A percentile compares a stretch with the other conserved stretches of the same genome.
Conservation (phyloP, 2,329 filamentous ascomycete genomes). For the Salinomyces thailandicus region DNA sequence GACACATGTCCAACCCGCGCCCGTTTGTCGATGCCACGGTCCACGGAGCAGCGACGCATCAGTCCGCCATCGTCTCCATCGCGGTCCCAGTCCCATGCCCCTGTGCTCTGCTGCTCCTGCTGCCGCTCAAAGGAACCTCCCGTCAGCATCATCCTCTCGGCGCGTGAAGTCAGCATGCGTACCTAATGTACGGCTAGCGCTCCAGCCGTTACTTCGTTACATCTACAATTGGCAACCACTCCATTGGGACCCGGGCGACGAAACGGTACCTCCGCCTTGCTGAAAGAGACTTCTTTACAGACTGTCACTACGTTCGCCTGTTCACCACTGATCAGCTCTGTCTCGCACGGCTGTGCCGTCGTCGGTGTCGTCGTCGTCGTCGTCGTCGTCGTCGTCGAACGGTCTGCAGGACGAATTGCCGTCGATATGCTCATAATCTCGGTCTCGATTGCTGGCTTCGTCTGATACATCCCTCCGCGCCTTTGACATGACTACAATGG, state of each 20-base stretch:
- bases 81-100: neutral
- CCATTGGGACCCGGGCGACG: neutral
- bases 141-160: neutral
- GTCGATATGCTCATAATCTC: too few species aligned
- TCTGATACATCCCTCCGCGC: neutral
- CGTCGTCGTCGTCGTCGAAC: neutral
- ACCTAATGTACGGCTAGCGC: neutral
- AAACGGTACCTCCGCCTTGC: neutral
- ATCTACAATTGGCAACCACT: neutral
- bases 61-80: neutral
- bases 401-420: neutral
- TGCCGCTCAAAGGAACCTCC: too few species aligned
- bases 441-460: neutral
- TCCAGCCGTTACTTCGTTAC: neutral
- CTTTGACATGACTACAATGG: neutral
- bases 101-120: neutral
- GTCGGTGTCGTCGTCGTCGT: neutral
- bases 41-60: neutral
- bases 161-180: slow-evolving; percentile 3
- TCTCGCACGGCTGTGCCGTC: neutral
- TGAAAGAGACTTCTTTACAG: neutral
- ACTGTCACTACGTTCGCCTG: neutral
- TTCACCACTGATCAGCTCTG: neutral
- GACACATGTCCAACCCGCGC: slow-evolving; percentile 4
- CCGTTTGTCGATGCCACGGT: neutral